Evolutionary conservation across 352 stramenopile genomes (phyloP), one percentile per base, ranked within the genome.

Genomic region (Phytophthora podocarpi): DNA sequence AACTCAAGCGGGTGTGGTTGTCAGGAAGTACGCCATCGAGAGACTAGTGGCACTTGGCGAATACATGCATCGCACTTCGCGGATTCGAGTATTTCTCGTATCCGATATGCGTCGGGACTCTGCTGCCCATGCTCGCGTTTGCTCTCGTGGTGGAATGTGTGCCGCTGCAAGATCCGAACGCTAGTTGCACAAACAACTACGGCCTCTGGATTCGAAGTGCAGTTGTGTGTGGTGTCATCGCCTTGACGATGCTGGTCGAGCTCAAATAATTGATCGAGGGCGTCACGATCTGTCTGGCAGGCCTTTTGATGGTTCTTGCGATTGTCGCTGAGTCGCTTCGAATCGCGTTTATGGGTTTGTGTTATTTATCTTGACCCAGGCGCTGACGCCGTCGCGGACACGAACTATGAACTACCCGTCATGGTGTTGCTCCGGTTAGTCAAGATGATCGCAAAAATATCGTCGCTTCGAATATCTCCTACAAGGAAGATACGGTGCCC

Each of bases 11-110:
- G 1, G 20, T 28, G 1, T 67, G 51, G 34, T n/a, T 50, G 6
- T 45, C 50, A 15, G 59, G 4, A 64, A 52, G 13, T 78, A 78
- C 40, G 71, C 65, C 30, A 67, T 78, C 26, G 66, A 78, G 45
- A 37, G 66, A 11, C 54, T 78, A 27, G 45, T 70, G 6, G 59
- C 66, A 1, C 21, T 78, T 31, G 40, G 52, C 13, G 43, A 66
- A 18, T 78, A 76, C 49, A 62, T 35, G 3, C 59, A 37, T 39
- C 32, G 20, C 1, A 53, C 53, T 37, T 64, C 65, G 10, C 21
- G 31, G 0, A 5, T 24, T 34, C 42, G 59, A 40, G 51, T 67
- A 3, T 39, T 51, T 18, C 31, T 60, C 6, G 46, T 70, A 5
- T 65, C n/a, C n/a, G n/a, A n/a, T n/a, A n/a, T n/a, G 54, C 32